phyloP scores from a whole-genome alignment of 1,284 basidiomycete species.

The Pseudozyma flocculosa region DNA sequence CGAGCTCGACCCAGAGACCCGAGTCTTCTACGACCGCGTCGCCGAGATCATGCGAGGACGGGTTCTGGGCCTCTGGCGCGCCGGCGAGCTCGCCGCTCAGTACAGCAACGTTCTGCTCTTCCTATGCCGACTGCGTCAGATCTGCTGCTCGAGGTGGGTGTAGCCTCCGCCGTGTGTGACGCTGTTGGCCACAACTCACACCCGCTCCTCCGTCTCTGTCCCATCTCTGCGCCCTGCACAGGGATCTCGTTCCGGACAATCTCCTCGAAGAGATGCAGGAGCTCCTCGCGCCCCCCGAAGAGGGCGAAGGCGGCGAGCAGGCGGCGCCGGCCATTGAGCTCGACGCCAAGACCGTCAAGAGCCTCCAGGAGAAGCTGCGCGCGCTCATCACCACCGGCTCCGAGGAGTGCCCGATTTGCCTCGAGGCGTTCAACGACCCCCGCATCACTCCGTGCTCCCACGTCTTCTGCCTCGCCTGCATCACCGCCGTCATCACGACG shows the following conservation, averaged over 20 bases:
- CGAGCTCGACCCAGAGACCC: constrained; percentile 68
- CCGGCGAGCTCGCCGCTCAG: constrained; percentile 30
- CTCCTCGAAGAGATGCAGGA: constrained; percentile 72
- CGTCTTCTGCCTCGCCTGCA: constrained; percentile 67
- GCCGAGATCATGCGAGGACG: constrained; percentile 68
- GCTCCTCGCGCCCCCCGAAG: no score
- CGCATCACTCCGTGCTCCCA: constrained; percentile 78
- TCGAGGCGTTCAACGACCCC: constrained; percentile 67
- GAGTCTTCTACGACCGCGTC: constrained; percentile 74
- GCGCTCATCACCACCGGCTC: constrained; percentile 71
- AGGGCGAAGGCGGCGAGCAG: constrained; percentile 64
- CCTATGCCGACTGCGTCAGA: constrained; percentile 81
- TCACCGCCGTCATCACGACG: constrained; percentile 67
- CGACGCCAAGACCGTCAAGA: constrained; percentile 40
- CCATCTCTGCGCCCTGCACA: constrained; percentile 60
- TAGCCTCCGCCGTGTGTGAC: no score
- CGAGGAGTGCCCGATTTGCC: constrained; percentile 78
- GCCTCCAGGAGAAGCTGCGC: constrained; percentile 68
- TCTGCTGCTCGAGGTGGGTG: constrained; percentile 63
- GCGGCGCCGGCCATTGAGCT: constrained; percentile 23
- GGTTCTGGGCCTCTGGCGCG: constrained; percentile 65
- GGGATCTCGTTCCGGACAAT: constrained; percentile 71
- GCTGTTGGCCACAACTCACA: no score
- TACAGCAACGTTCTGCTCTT: constrained; percentile 67
- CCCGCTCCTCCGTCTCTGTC: no score